Percentiles rank a stretch among this genome's conserved stretches.
These are phyloP conservation scores for Remersonia thermophila DNA, from an alignment of 2,329 filamentous ascomycete species.

Conservation along the genomic window DNA sequence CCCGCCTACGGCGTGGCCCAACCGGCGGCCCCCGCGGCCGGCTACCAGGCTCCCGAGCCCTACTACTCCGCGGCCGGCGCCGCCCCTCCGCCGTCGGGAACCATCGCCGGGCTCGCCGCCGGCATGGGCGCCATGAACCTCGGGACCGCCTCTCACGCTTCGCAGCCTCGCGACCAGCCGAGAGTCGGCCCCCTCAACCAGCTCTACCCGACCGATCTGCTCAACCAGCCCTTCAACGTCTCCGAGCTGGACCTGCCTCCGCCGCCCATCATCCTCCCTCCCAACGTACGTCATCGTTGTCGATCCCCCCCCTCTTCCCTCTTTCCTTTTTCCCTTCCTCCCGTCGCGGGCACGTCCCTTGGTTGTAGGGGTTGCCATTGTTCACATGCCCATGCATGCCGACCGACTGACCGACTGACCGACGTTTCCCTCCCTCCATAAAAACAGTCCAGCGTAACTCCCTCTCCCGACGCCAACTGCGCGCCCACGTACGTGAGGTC, in stretches of 20 bases:
- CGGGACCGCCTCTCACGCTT: conserved; percentile 48
- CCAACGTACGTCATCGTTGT: conserved; percentile 57
- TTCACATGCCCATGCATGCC: conserved; percentile 22
- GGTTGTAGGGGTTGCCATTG: no score
- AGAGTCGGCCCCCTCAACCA: conserved; percentile 58
- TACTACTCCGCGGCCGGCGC: conserved; percentile 49
- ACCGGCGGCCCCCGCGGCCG: conserved; percentile 34
- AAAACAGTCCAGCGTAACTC: conserved; percentile 69
- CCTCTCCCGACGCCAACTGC: conserved; percentile 84
- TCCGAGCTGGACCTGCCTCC: conserved; percentile 84
- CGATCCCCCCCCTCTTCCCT: no score
- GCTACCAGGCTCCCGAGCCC: conserved; percentile 56
- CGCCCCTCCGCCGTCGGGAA: conserved; percentile 27
- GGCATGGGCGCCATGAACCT: conserved; percentile 80
- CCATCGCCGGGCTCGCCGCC: conserved; percentile 63
- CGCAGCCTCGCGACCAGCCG: conserved; percentile 36
- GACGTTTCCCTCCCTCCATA: no score
- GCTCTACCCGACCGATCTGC: conserved; percentile 80
- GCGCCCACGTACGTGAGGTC: conserved; percentile 89
- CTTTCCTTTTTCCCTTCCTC: not conserved
- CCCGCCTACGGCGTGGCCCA: conserved; percentile 31
- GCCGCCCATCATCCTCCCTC: conserved; percentile 78
- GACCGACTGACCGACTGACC: no score
- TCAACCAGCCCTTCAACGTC: conserved; percentile 89
- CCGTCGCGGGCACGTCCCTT: no score